Evolutionary conservation across 352 stramenopile genomes (phyloP).

Genomic region (Pythium sukuiense): DNA sequence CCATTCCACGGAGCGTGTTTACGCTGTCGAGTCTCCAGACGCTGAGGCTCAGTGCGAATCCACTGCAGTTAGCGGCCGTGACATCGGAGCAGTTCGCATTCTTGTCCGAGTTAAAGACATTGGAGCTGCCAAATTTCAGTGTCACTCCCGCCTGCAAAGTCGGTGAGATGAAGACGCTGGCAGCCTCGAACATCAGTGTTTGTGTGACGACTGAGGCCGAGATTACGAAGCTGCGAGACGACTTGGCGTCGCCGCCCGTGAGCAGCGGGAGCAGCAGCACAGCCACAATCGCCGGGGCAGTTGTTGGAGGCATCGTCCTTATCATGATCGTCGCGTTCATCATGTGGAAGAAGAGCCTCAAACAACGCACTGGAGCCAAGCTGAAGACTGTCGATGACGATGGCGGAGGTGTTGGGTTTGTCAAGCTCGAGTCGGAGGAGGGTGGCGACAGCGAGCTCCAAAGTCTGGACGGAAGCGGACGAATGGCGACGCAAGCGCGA

Average conservation of each 20-base stretch:
- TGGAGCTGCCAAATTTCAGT: slow-evolving; percentile 4
- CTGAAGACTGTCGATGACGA: background rate
- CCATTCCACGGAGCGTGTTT: slow-evolving; percentile 10
- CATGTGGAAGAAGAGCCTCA: background rate
- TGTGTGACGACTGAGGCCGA: slow-evolving; percentile 12
- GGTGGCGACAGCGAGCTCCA: slow-evolving; percentile 2
- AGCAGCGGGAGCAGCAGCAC: background rate
- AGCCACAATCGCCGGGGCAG: background rate
- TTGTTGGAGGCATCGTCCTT: slow-evolving; percentile 1
- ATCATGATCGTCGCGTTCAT: background rate
- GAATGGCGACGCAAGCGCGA: background rate
- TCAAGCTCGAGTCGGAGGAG: slow-evolving; percentile 15
- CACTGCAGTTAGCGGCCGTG: background rate
- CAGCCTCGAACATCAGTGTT: background rate
- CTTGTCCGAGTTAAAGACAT: slow-evolving; percentile 3
- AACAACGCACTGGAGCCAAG: background rate
- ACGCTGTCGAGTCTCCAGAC: background rate
- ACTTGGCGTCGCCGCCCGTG: background rate
- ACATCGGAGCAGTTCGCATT: slow-evolving; percentile 18
- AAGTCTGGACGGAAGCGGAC: background rate
- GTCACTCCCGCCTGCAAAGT: background rate
- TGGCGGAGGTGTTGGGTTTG: background rate
- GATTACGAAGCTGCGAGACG: background rate
- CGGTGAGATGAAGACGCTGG: background rate
- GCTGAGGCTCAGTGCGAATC: slow-evolving; percentile 12